Evolutionary conservation across 768 basidiomycete genomes (phyloP).

Genomic region (Lentinus tigrinus): DNA sequence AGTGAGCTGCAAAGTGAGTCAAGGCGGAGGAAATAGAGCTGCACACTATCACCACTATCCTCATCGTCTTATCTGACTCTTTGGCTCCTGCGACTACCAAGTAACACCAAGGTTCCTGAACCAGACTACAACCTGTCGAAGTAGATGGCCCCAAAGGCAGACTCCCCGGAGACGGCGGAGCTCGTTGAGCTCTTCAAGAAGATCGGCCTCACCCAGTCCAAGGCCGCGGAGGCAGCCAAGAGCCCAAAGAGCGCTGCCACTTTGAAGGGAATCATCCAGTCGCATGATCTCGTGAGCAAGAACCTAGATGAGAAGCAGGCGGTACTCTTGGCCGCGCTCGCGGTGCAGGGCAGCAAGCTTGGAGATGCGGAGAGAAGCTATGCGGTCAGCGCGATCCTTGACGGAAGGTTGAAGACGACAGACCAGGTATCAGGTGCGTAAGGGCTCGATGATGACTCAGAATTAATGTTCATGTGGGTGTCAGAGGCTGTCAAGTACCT

Average conservation of each 20-base stretch:
- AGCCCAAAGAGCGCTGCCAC: conserved; percentile 72
- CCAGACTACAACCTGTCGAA: neutral
- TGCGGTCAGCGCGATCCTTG: conserved; percentile 66
- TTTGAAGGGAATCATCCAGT: conserved; percentile 68
- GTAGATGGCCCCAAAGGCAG: conserved; percentile 24
- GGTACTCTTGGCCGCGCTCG: conserved; percentile 64
- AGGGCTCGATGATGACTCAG: neutral
- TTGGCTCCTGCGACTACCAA: neutral
- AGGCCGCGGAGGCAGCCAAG: conserved; percentile 82
- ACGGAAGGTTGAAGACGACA: conserved; percentile 68
- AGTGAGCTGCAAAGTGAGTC: neutral
- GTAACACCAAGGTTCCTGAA: neutral
- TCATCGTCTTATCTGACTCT: neutral
- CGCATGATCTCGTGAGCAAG: conserved; percentile 45
- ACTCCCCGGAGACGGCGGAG: conserved; percentile 34
- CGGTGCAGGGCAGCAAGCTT: conserved; percentile 63
- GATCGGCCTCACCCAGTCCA: conserved; percentile 72
- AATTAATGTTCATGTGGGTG: neutral
- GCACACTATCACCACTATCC: neutral
- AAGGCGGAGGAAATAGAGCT: neutral
- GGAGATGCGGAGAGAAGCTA: conserved; percentile 56
- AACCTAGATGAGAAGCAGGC: conserved; percentile 76
- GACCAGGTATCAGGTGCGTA: conserved; percentile 85
- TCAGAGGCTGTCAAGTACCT: conserved; percentile 77
- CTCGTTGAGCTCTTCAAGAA: conserved; percentile 64